Conservation (phyloP, 2,329 filamentous ascomycete species). For the Parastagonospora avenae region DNA sequence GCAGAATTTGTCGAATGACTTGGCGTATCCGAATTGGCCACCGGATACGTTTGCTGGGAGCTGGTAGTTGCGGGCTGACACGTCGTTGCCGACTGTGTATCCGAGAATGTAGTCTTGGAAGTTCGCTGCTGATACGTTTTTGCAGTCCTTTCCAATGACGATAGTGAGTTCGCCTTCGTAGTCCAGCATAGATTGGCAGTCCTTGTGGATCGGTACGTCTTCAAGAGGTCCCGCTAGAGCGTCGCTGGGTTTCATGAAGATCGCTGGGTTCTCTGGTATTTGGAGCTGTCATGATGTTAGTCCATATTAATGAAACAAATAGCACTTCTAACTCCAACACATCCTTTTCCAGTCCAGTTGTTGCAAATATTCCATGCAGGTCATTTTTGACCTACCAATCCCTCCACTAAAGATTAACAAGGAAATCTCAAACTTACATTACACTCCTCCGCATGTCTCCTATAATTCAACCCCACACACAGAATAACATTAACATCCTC, state of each 20-base stretch:
- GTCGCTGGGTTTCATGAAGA: constrained; percentile 45
- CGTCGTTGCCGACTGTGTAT: constrained; percentile 68
- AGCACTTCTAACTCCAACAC: too few species aligned
- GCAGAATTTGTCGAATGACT: constrained; percentile 53
- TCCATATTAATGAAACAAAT: too few species aligned
- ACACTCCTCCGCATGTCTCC: constrained; percentile 40
- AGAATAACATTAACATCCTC: constrained; percentile 33
- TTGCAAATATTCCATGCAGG: too few species aligned
- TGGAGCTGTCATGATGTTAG: constrained; percentile 18
- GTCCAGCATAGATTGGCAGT: constrained; percentile 41
- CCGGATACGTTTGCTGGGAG: constrained; percentile 37
- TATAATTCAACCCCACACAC: constrained; percentile 45
- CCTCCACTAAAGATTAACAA: too few species aligned
- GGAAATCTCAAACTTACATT: constrained; percentile 23
- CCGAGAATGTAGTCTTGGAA: constrained; percentile 66
- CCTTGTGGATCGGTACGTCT: constrained; percentile 33
- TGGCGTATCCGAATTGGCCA: constrained; percentile 50
- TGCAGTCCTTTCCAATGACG: constrained; percentile 39
- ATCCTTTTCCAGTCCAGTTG: too few species aligned
- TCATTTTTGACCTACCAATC: neutral
- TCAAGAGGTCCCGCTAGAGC: constrained; percentile 42
- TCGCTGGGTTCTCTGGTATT: constrained; percentile 38
- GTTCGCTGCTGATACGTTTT: constrained; percentile 55
- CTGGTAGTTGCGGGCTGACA: constrained; percentile 64
- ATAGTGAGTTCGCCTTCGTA: constrained; percentile 48